Conservation (phyloP, 129 eudicot species). For the Daucus carota region DNA sequence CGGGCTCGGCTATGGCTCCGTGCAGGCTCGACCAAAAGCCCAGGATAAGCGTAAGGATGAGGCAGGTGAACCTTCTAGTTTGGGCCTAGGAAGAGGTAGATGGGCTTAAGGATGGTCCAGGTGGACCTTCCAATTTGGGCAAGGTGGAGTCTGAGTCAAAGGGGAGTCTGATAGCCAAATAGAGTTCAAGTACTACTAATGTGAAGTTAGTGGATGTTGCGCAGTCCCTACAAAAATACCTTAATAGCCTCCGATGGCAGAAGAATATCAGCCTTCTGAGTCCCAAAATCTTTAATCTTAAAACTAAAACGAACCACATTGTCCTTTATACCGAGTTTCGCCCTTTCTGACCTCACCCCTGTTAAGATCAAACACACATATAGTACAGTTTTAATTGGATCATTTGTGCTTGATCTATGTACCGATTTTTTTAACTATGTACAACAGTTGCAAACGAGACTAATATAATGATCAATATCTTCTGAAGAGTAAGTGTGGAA, state of each 20-base stretch:
- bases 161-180: too few species aligned
- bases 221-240: too few species aligned
- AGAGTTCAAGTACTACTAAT: too few species aligned
- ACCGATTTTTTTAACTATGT: background rate
- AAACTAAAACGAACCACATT: conserved; percentile 24
- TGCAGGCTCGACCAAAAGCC: too few species aligned
- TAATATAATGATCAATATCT: background rate
- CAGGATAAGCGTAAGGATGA: too few species aligned
- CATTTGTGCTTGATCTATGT: background rate
- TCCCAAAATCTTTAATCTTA: conserved; percentile 23
- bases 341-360: conserved; percentile 27
- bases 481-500: background rate
- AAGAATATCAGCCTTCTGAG: conserved; percentile 24
- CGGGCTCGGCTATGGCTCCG: too few species aligned
- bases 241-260: background rate
- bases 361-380: background rate
- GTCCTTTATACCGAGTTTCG: conserved; percentile 24
- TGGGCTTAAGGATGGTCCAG: too few species aligned
- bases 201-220: too few species aligned
- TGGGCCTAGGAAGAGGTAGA: too few species aligned
- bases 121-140: too few species aligned
- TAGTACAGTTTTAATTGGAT: background rate
- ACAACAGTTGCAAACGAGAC: background rate
- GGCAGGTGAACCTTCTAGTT: too few species aligned
- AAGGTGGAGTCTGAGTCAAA: too few species aligned